Evolutionary conservation across 495 filamentous ascomycete species (phyloP), one percentile per base, ranked within the genome.

Genomic region (Amniculicola lignicola): DNA sequence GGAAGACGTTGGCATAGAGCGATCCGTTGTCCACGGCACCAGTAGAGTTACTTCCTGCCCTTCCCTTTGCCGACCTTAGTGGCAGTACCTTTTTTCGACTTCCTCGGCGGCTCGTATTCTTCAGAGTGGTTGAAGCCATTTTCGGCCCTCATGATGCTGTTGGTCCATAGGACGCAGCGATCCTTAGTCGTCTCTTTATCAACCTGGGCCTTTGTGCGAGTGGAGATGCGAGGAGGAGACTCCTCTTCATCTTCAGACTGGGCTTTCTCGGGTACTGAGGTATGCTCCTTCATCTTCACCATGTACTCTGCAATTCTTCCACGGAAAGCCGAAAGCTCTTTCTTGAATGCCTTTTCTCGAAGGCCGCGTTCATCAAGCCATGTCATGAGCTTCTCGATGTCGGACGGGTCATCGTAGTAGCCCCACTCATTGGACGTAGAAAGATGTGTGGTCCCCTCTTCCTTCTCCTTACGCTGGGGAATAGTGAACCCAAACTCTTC

Each of bases 311-410:
- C 74, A 50, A 98, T 96, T 62, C 80, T 81, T 10, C 89, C 84
- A 10, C 83, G 83, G 70, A 90, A 93, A 11, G 77, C 69, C 48
- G 85, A 74, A 1, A 98, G 78, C 70, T 96, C 90, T 69, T 95
- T 95, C 28, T 85, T 79, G 19, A 98, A 73, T 65, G 89, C 91
- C 28, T 82, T 70, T 70, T 98, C 93, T 28, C 93, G 87, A 31
- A 82, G 72, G 0, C 93, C 93, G 22, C 86, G 84, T 6, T 82
- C 74, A 64, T 98, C 93, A 4, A 98, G 77, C 93, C 93, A 98
- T 23, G 77, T 79, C 45, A 96, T 80, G 14, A 97, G 80, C 51
- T 77, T 78, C 41, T 91, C 89, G 5, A 98, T 69, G 19, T 83
- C 74, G 18, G 84, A 79, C 0, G 89, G 83, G 1, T 91, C 85